Evolutionary conservation across 164 flowering plant species (phyloP), one percentile per base, ranked within the genome.

Genomic region (Kingdonia uniflora): DNA sequence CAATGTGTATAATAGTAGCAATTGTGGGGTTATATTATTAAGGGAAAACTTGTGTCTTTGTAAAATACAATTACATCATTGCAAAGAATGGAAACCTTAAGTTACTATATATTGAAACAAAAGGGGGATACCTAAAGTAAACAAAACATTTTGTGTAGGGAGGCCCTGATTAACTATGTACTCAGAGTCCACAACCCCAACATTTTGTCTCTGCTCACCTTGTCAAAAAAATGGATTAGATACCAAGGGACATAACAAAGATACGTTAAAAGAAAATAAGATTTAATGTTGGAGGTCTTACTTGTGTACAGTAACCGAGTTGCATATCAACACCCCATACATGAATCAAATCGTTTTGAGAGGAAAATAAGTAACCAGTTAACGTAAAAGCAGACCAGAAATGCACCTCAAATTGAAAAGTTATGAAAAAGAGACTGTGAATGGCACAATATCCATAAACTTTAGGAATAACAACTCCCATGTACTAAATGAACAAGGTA

Each of bases 281-380:
- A 21, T 14, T n/a, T 20, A 2, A 1, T 37, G 52, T 20, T 16
- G 5, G 42, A 48, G 46, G 66, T 53, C 11, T 63, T 78, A 68
- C 97, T 74, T 82, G 96, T 40, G 90, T 94, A 67, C 97, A 91
- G 65, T 87, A 87, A 23, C 97, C 97, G 53, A 91, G 96, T 67
- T 77, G 76, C 64, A 55, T 67, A 67, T 91, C 97, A 58, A 91
- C 52, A 51, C 96, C 97, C 97, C 97, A 91, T 1, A 84, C 97
- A 74, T 90, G 96, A 68, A 90, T 81, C 74, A 90, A 72, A 68
- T 90, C 97, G 65, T 87, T 90, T 95, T 90, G 85, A 16, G 15
- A 42, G 52, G 43, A 19, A 15, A 44, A 42, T n/a, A 21, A 14
- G 37, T 40, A 16, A 26, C 2, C 10, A 51, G 42, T 42, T 42